Base-by-base conservation (phyloP, 2,329 filamentous ascomycete species). In the Allantophomopsis cytisporea region DNA sequence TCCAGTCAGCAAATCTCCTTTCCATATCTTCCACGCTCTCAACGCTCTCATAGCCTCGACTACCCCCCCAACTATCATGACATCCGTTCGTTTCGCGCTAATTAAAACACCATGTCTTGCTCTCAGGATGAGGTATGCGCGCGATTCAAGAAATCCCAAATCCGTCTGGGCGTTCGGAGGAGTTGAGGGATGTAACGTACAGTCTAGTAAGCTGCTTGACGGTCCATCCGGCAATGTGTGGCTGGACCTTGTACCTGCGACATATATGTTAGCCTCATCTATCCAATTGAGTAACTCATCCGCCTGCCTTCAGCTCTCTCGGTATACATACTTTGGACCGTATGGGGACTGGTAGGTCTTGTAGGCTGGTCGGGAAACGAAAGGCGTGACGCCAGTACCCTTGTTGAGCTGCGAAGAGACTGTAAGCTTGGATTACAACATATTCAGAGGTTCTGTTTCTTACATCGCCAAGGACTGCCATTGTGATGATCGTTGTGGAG, bases 251-350 rank as follows among this genome's bases (percentile, higher is more conserved):
- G 64, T 79, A 80, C 59, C 76, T 80, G 41, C 37, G 37, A 3
- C 23, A 10, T 28, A 31, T 14, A 11, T 18, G 34, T 39, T 10
- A 41, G 34, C 14, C 35, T 18, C 14, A 14, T 33, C 4, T 16
- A 13, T 37, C 18, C 33, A 4, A 8, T 17, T 10, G 8, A 28
- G 7, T 28, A 3, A 28, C 11, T 10, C 10, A 28, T 10, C 23
- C 23, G 23, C 23, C 7, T 28, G 23, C 38, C 18, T 28, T n/a
- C 37, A 12, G 28, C 35, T 18, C 21, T 36, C 20, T 37, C n/a
- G 10, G 32, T 13, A 44, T 57, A 62, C 67, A 63, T 73, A 80
- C 76, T 77, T 80, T 39, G 76, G 76, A 56, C 73, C 76, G 57
- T 74, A 78, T 49, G 68, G 63, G 62, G 73, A 79, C 63, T 69